Conservation (phyloP, 257 asterid species). For the Solanum boliviense region DNA sequence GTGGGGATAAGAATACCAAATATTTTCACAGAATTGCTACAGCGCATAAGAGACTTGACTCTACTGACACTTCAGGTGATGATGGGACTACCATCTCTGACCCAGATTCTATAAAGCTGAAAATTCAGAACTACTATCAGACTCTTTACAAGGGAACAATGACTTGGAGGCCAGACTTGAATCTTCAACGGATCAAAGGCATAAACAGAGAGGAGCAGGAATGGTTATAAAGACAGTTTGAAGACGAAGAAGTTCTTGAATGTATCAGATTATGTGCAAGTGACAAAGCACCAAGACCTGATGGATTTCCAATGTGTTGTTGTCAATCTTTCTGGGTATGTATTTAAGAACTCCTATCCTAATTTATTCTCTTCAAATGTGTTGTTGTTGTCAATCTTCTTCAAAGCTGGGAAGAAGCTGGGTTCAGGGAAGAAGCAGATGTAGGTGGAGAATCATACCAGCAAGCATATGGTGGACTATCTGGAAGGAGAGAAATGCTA, state of each 20-base stretch:
- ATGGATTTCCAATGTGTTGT: background rate
- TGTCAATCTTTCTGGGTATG: background rate
- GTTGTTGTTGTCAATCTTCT: background rate
- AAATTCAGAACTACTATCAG: background rate
- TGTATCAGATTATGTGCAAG: background rate
- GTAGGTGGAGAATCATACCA: background rate
- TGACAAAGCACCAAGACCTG: background rate
- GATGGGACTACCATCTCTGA: background rate
- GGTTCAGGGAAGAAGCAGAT: background rate
- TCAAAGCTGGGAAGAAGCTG: background rate
- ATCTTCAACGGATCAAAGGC: background rate
- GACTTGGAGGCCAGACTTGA: background rate
- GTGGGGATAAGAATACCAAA: background rate
- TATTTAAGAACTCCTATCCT: background rate
- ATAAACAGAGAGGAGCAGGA: background rate
- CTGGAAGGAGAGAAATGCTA: background rate
- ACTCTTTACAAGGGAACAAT: background rate
- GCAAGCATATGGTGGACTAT: background rate
- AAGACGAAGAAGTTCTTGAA: background rate
- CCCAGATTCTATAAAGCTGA: background rate
- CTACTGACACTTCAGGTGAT: background rate
- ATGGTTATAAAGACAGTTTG: background rate
- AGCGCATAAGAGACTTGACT: background rate
- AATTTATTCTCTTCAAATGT: background rate
- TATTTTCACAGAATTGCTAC: background rate